These are phyloP conservation scores for Lathyrus oleraceus DNA, from an alignment of 306 rosid species.

Conservation along the genomic window DNA sequence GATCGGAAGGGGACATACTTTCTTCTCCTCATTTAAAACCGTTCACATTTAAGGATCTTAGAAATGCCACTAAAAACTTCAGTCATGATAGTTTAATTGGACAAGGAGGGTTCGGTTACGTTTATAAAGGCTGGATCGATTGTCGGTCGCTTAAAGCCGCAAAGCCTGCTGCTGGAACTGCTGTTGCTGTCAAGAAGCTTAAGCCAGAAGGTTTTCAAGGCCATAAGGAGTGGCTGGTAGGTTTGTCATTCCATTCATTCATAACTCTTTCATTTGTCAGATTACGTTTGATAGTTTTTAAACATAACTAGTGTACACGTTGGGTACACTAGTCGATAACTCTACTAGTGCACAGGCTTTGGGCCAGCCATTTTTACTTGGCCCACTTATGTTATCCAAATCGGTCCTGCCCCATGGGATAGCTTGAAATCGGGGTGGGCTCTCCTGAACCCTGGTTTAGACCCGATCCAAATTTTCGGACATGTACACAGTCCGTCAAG, in stretches of 20 bases:
- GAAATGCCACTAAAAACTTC: constrained; percentile 72
- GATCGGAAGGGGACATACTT: constrained; percentile 84
- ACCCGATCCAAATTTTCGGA: no score
- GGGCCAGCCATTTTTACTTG: no score
- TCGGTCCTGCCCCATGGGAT: no score
- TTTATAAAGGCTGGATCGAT: constrained; percentile 83
- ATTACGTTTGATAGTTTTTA: neutral
- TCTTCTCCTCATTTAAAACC: constrained; percentile 71
- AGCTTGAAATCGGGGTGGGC: no score
- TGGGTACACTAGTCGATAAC: no score
- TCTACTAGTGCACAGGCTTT: no score
- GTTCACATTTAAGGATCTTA: constrained; percentile 69
- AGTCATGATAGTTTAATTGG: constrained; percentile 65
- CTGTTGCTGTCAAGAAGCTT: constrained; percentile 85
- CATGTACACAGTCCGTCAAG: no score
- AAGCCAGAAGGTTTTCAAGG: constrained; percentile 94
- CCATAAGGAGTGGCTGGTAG: constrained; percentile 94
- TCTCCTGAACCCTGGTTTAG: no score
- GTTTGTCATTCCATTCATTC: neutral
- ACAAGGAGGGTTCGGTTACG: constrained; percentile 88
- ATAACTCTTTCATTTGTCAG: neutral
- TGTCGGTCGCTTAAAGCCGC: constrained; percentile 41
- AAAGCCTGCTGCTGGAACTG: constrained; percentile 60
- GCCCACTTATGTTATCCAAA: no score
- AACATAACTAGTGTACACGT: no score